These are phyloP conservation scores for Salix arbutifolia DNA, from an alignment of 345 rosid species.

Conservation along the genomic window DNA sequence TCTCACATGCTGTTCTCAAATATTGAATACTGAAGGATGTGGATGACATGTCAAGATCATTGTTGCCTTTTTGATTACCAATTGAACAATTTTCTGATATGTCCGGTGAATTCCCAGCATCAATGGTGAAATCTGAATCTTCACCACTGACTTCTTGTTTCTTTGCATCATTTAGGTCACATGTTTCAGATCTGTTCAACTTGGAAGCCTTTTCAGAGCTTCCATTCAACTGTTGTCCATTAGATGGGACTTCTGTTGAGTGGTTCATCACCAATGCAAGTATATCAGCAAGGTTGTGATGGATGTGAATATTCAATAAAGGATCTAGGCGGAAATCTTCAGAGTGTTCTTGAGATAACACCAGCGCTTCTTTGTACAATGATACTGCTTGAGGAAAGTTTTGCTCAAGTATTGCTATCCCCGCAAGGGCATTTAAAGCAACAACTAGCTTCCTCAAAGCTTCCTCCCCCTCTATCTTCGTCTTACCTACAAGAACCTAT, in stretches of 20 bases:
- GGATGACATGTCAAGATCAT: slow-evolving; percentile 27
- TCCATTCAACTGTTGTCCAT: slow-evolving; percentile 26
- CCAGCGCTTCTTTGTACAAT: slow-evolving; percentile 75
- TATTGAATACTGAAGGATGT: slow-evolving; percentile 23
- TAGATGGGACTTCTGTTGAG: slow-evolving; percentile 23
- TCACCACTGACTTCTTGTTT: slow-evolving; percentile 38
- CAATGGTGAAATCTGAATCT: slow-evolving; percentile 28
- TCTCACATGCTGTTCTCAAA: slow-evolving; percentile 50
- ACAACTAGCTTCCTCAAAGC: slow-evolving; percentile 74
- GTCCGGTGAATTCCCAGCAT: slow-evolving; percentile 20
- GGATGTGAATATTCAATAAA: slow-evolving; percentile 82
- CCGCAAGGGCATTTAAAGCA: slow-evolving; percentile 95
- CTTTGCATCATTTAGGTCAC: slow-evolving; percentile 39
- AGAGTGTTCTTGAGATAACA: slow-evolving; percentile 54
- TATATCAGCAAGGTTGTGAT: slow-evolving; percentile 81
- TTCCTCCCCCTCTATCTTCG: slow-evolving; percentile 92
- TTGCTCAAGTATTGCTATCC: slow-evolving; percentile 74
- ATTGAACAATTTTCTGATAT: slow-evolving; percentile 26
- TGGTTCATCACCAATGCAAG: slow-evolving; percentile 40
- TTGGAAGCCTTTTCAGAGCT: slow-evolving; percentile 34
- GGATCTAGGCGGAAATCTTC: slow-evolving; percentile 91
- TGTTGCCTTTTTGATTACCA: slow-evolving; percentile 30
- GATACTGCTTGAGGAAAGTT: slow-evolving; percentile 56
- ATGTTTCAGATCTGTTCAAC: slow-evolving; percentile 29
- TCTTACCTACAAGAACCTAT: slow-evolving; percentile 89